Conservation (phyloP, 2,329 filamentous ascomycete species). For the Trichoderma breve region DNA sequence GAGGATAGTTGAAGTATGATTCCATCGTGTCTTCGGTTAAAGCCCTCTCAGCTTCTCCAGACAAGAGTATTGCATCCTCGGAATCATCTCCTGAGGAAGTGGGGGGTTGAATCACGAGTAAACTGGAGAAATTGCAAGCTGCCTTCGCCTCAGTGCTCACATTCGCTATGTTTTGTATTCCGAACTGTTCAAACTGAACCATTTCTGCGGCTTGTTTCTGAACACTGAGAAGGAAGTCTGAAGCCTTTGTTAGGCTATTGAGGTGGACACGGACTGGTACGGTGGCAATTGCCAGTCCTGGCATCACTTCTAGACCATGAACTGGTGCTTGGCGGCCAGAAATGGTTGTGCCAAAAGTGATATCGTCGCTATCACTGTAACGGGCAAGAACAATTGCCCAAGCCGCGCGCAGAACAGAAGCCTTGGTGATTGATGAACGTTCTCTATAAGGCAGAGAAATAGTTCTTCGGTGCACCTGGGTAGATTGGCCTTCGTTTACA, state of each 20-base stretch:
- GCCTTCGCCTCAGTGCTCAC: background rate
- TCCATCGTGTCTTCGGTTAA: background rate
- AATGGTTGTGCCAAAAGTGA: constrained; percentile 26
- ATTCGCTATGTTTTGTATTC: constrained; percentile 22
- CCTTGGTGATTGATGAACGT: constrained; percentile 9
- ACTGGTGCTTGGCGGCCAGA: constrained; percentile 23
- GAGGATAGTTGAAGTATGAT: constrained; percentile 11
- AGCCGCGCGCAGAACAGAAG: constrained; percentile 23
- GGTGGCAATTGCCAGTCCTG: constrained; percentile 20
- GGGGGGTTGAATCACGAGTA: background rate
- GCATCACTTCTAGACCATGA: constrained; percentile 18
- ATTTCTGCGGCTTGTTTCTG: constrained; percentile 22
- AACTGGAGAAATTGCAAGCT: background rate
- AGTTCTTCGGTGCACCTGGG: background rate
- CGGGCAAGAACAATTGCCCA: constrained; percentile 26
- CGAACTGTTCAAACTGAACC: constrained; percentile 26
- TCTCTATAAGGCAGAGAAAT: background rate
- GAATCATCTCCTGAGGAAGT: background rate
- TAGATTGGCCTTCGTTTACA: background rate
- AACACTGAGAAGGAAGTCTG: constrained; percentile 9
- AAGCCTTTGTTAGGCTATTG: background rate
- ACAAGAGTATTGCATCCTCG: background rate
- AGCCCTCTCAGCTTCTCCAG: background rate
- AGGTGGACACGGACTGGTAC: constrained; percentile 22
- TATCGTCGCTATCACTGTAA: constrained; percentile 14